A percentile compares a stretch with the other conserved stretches of the same genome.
phyloP scores from a whole-genome alignment of 2,329 filamentous ascomycete genomes.

The Alternaria arborescens region DNA sequence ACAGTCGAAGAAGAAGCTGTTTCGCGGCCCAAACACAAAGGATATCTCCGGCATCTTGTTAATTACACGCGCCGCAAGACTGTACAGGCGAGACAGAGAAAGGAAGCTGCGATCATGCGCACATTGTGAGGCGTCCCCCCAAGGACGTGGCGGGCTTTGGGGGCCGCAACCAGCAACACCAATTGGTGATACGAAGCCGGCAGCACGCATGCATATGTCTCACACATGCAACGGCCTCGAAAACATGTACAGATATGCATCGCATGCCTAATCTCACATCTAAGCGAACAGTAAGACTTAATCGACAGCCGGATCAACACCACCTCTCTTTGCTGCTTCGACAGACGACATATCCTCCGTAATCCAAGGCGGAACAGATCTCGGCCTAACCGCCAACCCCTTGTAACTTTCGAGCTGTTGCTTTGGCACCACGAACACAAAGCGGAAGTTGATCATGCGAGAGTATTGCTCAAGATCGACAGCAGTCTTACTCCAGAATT shows the following conservation, averaged over 20 bases:
- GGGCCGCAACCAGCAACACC: slow-evolving; percentile 1
- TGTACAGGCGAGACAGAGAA: slow-evolving; percentile 1
- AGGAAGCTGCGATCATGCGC: not conserved
- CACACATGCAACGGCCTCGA: not conserved
- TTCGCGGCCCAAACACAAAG: slow-evolving; percentile 48
- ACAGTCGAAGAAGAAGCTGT: slow-evolving; percentile 49
- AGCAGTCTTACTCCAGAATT: not conserved
- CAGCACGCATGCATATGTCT: not conserved
- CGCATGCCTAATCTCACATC: not conserved
- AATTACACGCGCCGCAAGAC: not conserved
- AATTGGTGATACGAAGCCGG: not conserved
- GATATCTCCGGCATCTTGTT: slow-evolving; percentile 43
- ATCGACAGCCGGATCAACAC: not conserved
- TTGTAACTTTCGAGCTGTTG: not conserved
- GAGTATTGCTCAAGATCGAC: not conserved
- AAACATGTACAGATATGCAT: not conserved
- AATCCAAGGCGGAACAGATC: not conserved
- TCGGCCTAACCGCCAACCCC: not conserved
- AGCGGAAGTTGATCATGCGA: not conserved
- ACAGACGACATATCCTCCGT: not conserved
- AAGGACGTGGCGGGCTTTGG: slow-evolving; percentile 13
- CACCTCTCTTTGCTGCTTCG: not conserved
- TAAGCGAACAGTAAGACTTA: not conserved
- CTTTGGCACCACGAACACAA: not conserved
- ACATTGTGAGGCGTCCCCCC: slow-evolving; percentile 4